These are phyloP conservation scores for Cladosporium halotolerans DNA, from an alignment of 2,329 filamentous ascomycete genomes.

Conservation along the genomic window DNA sequence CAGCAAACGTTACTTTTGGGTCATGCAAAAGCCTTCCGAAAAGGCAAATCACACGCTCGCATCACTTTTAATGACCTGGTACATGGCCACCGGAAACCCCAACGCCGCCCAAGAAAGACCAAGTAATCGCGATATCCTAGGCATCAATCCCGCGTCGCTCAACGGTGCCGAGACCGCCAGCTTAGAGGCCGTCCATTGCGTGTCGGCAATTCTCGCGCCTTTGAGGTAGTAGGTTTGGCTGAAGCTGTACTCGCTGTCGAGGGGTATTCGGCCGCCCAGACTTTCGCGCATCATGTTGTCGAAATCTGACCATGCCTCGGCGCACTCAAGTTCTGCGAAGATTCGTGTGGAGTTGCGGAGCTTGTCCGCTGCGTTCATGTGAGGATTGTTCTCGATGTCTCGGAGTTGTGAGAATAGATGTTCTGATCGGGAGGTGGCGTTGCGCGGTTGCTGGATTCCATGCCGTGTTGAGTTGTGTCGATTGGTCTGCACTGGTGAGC, in stretches of 20 bases:
- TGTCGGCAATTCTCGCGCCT: not conserved
- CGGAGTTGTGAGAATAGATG: not conserved
- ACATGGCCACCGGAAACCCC: not conserved
- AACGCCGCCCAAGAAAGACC: not conserved
- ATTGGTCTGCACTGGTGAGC: too few species aligned
- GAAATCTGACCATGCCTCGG: not conserved
- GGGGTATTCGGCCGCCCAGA: not conserved
- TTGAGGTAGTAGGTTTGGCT: not conserved
- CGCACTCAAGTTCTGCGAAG: not conserved
- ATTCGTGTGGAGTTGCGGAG: not conserved
- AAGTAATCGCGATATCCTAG: not conserved
- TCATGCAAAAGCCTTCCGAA: too few species aligned
- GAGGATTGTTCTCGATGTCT: not conserved
- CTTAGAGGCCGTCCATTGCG: not conserved
- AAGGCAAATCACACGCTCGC: not conserved
- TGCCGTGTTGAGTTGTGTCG: too few species aligned
- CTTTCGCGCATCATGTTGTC: not conserved
- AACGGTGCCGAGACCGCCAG: not conserved
- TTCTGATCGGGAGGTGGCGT: not conserved
- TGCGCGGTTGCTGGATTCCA: not conserved
- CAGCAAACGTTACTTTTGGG: too few species aligned
- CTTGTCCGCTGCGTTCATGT: not conserved
- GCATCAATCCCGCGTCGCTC: not conserved
- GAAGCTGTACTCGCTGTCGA: not conserved
- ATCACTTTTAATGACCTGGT: not conserved